Evolutionary conservation across 2,329 filamentous ascomycete genomes (phyloP), one percentile per base, ranked within the genome.

Genomic region (Phialophora verrucosa): DNA sequence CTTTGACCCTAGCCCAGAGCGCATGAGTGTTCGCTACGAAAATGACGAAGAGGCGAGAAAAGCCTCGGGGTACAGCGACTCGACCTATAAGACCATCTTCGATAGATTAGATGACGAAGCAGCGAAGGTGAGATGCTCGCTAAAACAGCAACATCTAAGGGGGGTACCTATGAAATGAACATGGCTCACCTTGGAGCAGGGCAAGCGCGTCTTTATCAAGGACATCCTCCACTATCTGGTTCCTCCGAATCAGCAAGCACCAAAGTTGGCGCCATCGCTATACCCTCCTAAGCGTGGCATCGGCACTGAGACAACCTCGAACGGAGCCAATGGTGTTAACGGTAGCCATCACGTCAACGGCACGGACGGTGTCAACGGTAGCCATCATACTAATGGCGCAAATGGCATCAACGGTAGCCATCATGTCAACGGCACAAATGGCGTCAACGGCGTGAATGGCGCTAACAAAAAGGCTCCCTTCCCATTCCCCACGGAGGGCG

Each of bases 191-290:
- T 72, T 75, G 64, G 74, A 75, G 72, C 69, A 96, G 91, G 91
- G 89, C 74, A 97, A 96, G 83, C 91, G 94, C 73, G 83, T 96
- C 74, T 97, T 98, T 82, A 95, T 99, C 85, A 99, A 99, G 80
- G 95, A 98, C 78, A 99, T 98, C 82, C 90, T 91, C 63, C 90
- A 97, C 80, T 98, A 98, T 78, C 84, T 97, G 71, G 84, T 96
- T 70, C 91, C 93, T 4, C 91, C 92, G 3, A 82, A 90, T 69
- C 83, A 85, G 55, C 85, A 90, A 74, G 83, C 86, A 14, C 86
- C 91, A 59, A 83, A 83, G 57, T 87, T 95, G 67, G 93, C 92
- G 10, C 91, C 91, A 2, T 97, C 92, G n/a, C 84, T 97, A 59
- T 75, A 80, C 59, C 78, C 79, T 73, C 81, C 82, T 72, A 85